phyloP scores from a whole-genome alignment of 129 eudicot species.

The Erigeron canadensis region DNA sequence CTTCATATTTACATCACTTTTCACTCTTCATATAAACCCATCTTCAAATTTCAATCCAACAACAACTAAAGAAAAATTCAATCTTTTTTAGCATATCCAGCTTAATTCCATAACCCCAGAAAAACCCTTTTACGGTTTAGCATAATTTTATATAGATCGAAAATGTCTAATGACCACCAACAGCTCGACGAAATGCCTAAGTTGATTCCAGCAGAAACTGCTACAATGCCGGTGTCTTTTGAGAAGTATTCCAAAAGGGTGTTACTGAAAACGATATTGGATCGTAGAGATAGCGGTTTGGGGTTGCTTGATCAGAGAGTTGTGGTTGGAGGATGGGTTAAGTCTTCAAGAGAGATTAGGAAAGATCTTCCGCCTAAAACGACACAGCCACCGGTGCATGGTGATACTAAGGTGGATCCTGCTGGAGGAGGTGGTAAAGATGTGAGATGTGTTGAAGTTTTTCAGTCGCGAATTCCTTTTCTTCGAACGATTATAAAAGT shows the following conservation, averaged over 20 bases:
- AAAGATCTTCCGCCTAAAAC: conserved; percentile 31
- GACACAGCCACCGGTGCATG: conserved; percentile 19
- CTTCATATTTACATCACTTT: conserved; percentile 20
- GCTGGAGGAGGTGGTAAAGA: conserved; percentile 60
- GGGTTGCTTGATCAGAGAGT: conserved; percentile 64
- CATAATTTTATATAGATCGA: conserved; percentile 8
- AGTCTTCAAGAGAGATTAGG: conserved; percentile 69
- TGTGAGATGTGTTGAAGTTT: conserved; percentile 64
- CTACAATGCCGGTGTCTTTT: conserved; percentile 27
- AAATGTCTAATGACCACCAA: conserved; percentile 50
- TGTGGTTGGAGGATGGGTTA: conserved; percentile 92
- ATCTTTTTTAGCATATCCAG: neutral
- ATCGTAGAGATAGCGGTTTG: conserved; percentile 51
- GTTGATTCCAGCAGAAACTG: neutral
- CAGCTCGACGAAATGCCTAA: conserved; percentile 32
- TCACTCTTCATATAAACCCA: conserved; percentile 25
- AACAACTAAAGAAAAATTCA: neutral
- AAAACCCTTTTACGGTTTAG: conserved; percentile 3
- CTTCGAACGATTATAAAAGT: conserved; percentile 59
- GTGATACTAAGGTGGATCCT: conserved; percentile 10
- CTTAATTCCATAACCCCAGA: conserved; percentile 5
- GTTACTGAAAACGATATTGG: conserved; percentile 52
- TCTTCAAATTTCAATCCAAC: conserved; percentile 9
- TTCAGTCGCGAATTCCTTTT: conserved; percentile 69
- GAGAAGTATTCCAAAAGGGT: conserved; percentile 65